Evolutionary conservation across 129 eudicot genomes (phyloP), one percentile per base, ranked within the genome.

Genomic region (Heracleum sosnowskyi): DNA sequence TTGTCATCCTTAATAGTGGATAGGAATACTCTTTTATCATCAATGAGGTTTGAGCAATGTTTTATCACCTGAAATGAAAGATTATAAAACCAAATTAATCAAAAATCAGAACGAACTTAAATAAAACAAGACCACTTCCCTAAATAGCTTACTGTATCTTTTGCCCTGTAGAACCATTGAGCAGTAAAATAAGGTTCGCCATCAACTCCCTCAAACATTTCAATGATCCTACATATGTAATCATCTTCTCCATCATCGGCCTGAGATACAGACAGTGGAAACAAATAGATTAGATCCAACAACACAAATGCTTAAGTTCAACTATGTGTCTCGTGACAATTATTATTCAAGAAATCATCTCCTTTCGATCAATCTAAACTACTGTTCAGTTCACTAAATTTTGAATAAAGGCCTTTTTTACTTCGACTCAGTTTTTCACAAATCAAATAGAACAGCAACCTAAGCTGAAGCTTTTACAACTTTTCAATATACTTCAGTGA

Each of bases 131-230:
- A 11, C 11, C 73, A 46, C 11, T 35, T 37, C 34, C 36, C 2
- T n/a, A 35, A 20, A 53, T 24, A 29, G 40, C 86, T 83, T 83
- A 95, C 99, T 34, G 99, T 95, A 76, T 95, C 99, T 18, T 74
- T 76, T 24, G 96, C 86, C 76, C 98, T 79, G 57, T 92, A 92
- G 75, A 84, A 92, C 98, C 98, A 93, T 28, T 90, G 98, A 7
- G 96, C 96, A 44, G 77, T 77, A 26, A 95, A 83, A 62, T 87
- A 84, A 10, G 79, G 76, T 16, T 40, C 41, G 26, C 90, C 89
- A 66, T 95, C 96, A 24, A 77, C 76, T 22, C 89, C 96, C 69
- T 91, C 90, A 76, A 95, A 95, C 85, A 95, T 73, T 78, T 95
- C 99, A 1, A 88, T 77, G 2, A 95, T 83, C 83, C 85, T 88